Evolutionary conservation across 805 yeast species (phyloP), one percentile per base, ranked within the genome.

Genomic region (Spathaspora girioi): DNA sequence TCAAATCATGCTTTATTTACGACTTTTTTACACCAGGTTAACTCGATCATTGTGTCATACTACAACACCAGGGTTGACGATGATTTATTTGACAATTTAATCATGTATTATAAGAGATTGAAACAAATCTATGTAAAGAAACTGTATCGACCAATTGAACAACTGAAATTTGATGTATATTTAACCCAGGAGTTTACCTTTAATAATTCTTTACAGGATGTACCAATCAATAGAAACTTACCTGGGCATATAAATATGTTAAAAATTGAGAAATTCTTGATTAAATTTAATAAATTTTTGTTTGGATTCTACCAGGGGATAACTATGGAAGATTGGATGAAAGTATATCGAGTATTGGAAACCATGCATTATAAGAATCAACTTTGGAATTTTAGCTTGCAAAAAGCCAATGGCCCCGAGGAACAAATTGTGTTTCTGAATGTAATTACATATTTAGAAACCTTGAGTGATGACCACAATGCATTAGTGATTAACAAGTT

Each of bases 241-340:
- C 79, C 81, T 10, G 70, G 77, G 8, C 73, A 72, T 54, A 66
- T 64, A 44, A 79, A 79, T 51, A 62, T 75, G 40, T 68, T 70
- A 29, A 79, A 73, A 38, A 77, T 90, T 52, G 84, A 85, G 53
- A 69, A 73, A 46, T 86, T 89, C 67, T 73, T 89, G 19, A 79
- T 78, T 50, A 77, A 78, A 45, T 66, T 92, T 52, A 93, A 92
- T 66, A 71, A 75, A 15, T 70, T 89, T 6, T 76, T 88, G 26
- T 71, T 79, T 2, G 77, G 79, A 3, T 73, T 86, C 31, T 83
- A 86, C 62, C 72, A 69, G 26, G 77, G 81, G 10, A 77, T 86
- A 32, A 77, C 82, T 11, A 66, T 82, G 11, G 80, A 79, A 53
- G 96, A 92, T 59, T 93, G 97, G 97, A 73, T 89, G 48, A 78